A percentile compares a stretch with the other conserved stretches of the same genome.
These are phyloP conservation scores for Phialophora tarda DNA, from an alignment of 2,329 filamentous ascomycete species.

Conservation along the genomic window DNA sequence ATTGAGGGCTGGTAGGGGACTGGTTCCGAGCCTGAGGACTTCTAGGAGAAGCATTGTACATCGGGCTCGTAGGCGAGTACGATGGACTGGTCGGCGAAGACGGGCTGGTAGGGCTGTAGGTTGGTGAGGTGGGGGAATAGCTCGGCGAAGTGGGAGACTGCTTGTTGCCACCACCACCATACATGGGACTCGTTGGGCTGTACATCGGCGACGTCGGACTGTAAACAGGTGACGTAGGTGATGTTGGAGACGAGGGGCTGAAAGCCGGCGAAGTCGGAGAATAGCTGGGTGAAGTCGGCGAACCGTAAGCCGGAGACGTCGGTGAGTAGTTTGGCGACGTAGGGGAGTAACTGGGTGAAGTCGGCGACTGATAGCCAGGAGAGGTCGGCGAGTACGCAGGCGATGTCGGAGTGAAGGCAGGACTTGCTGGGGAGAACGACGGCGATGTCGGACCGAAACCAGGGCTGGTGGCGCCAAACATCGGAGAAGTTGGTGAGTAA, in stretches of 20 bases:
- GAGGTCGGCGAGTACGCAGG: conserved; percentile 69
- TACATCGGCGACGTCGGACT: conserved; percentile 66
- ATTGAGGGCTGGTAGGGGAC: conserved; percentile 4
- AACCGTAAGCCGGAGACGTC: conserved; percentile 56
- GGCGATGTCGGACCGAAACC: conserved; percentile 59
- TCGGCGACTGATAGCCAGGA: conserved; percentile 72
- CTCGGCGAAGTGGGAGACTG: conserved; percentile 61
- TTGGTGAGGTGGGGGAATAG: conserved; percentile 64
- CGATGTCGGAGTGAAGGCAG: conserved; percentile 73
- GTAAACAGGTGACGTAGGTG: conserved; percentile 74
- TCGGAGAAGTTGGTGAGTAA: conserved; percentile 79
- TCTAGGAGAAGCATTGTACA: conserved; percentile 52
- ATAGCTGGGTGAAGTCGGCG: conserved; percentile 56
- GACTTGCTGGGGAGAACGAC: conserved; percentile 60
- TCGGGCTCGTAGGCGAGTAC: conserved; percentile 56
- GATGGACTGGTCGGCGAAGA: conserved; percentile 61
- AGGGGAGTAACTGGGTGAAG: conserved; percentile 70
- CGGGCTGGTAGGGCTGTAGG: conserved; percentile 66
- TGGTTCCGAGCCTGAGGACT: conserved; percentile 39
- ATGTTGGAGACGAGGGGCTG: conserved; percentile 65
- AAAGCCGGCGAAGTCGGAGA: conserved; percentile 70
- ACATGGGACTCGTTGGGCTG: conserved; percentile 61
- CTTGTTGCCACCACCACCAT: conserved; percentile 45
- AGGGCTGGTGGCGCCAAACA: conserved; percentile 62
- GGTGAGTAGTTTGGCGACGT: conserved; percentile 66